phyloP scores from a whole-genome alignment of 2,329 filamentous ascomycete species.

The Verticillium albo-atrum region DNA sequence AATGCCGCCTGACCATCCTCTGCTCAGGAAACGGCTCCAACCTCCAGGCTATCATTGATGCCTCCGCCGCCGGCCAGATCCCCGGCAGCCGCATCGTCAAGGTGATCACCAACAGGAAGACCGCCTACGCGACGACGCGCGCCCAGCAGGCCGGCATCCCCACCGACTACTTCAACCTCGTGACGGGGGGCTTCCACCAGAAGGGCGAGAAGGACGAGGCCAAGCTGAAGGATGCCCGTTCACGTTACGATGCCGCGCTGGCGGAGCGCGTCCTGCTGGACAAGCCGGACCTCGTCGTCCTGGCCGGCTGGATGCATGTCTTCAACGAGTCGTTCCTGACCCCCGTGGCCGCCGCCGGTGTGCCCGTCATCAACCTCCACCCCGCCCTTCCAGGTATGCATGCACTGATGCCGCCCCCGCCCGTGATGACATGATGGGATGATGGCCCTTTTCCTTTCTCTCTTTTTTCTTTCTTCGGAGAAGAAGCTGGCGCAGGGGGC shows the following conservation, averaged over 20 bases:
- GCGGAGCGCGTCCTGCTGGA: constrained; percentile 62
- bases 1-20: constrained; percentile 61
- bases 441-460: no score
- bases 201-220: constrained; percentile 56
- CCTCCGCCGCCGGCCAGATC: constrained; percentile 32
- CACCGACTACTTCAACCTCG: constrained; percentile 76
- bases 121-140: constrained; percentile 36
- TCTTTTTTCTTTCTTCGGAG: no score
- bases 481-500: not conserved
- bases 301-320: constrained; percentile 86
- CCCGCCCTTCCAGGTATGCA: constrained; percentile 60
- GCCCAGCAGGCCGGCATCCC: constrained; percentile 57
- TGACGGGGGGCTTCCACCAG: constrained; percentile 62
- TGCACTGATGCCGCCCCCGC: no score
- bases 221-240: constrained; percentile 52
- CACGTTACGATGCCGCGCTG: constrained; percentile 70
- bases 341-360: constrained; percentile 56
- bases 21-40: constrained; percentile 74
- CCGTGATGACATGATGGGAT: no score
- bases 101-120: constrained; percentile 44
- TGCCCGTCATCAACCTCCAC: constrained; percentile 79
- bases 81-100: constrained; percentile 37
- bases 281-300: constrained; percentile 69
- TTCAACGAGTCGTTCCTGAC: constrained; percentile 65
- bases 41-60: constrained; percentile 66